These are phyloP conservation scores for Fusarium heterosporum DNA, from an alignment of 2,329 filamentous ascomycete genomes.

Conservation along the genomic window DNA sequence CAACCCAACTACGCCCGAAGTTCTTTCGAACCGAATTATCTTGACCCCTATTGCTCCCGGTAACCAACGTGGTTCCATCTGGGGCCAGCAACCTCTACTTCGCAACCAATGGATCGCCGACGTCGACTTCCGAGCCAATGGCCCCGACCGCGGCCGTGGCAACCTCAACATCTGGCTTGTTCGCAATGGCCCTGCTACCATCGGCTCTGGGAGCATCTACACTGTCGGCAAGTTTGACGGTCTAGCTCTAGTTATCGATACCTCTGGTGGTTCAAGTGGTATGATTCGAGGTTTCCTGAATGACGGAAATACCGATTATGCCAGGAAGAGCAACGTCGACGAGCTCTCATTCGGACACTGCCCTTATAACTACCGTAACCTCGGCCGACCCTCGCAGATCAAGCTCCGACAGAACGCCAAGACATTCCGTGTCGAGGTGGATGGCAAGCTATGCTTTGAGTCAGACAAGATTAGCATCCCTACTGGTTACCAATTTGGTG, in stretches of 20 bases:
- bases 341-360: conserved; percentile 93
- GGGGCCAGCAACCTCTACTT: conserved; percentile 74
- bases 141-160: conserved; percentile 85
- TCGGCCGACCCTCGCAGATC: conserved; percentile 84
- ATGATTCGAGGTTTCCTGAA: conserved; percentile 94
- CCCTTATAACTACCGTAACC: conserved; percentile 89
- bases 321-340: conserved; percentile 78
- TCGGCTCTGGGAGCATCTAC: conserved; percentile 84
- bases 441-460: conserved; percentile 85
- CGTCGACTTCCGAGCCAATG: conserved; percentile 87
- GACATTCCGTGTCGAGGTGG: conserved; percentile 81
- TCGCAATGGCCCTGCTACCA: conserved; percentile 71
- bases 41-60: conserved; percentile 90
- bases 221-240: conserved; percentile 88
- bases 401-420: conserved; percentile 74
- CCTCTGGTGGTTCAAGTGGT: conserved; percentile 80
- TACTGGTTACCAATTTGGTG: conserved; percentile 82
- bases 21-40: conserved; percentile 90
- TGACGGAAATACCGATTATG: conserved; percentile 86
- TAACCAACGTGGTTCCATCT: conserved; percentile 84
- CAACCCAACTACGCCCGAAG: conserved; percentile 66
- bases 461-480: conserved; percentile 84
- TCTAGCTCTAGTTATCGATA: conserved; percentile 87
- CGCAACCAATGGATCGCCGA: conserved; percentile 82
- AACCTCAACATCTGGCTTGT: conserved; percentile 96